A percentile compares a stretch with the other conserved stretches of the same genome.
Conservation (phyloP, 225 moss, liverwort and hornwort species). For the Polytrichum formosum region DNA sequence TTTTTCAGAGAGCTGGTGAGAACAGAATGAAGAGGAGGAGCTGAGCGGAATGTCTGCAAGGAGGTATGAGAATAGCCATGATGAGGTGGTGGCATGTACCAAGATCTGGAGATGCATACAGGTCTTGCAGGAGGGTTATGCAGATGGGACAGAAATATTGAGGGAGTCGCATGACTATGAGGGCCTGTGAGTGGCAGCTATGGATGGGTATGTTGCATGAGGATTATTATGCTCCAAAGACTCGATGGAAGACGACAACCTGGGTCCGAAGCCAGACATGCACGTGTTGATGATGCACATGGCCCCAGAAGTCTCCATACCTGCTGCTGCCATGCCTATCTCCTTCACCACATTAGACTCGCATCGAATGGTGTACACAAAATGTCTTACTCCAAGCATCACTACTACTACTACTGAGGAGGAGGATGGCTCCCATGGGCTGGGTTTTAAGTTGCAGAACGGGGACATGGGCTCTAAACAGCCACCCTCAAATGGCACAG, state of each 20-base stretch:
- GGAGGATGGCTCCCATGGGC: slow-evolving; percentile 9
- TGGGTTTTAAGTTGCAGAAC: slow-evolving; percentile 14
- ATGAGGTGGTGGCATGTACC: too few species aligned
- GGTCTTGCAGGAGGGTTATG: neutral
- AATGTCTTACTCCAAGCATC: slow-evolving; percentile 1
- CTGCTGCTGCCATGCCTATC: slow-evolving; percentile 20
- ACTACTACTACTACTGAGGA: slow-evolving; percentile 3
- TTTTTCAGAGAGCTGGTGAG: neutral
- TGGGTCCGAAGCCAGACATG: slow-evolving; percentile 31
- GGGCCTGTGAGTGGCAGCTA: slow-evolving; percentile 22
- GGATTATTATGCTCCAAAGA: slow-evolving; percentile 19
- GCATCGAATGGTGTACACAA: slow-evolving; percentile 17
- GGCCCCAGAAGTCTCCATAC: slow-evolving; percentile 37
- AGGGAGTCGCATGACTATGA: slow-evolving; percentile 15
- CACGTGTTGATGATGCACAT: slow-evolving; percentile 30
- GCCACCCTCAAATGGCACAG: slow-evolving; percentile 12
- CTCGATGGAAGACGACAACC: slow-evolving; percentile 49
- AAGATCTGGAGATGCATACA: neutral
- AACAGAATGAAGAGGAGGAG: neutral
- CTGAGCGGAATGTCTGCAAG: neutral
- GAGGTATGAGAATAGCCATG: neutral
- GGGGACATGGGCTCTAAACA: slow-evolving; percentile 8
- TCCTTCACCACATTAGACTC: slow-evolving; percentile 11
- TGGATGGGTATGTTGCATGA: slow-evolving; percentile 38
- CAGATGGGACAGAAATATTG: neutral